Evolutionary conservation across 1,284 basidiomycete species (phyloP), one percentile per base, ranked within the genome.

Genomic region (Ganoderma multipileum): DNA sequence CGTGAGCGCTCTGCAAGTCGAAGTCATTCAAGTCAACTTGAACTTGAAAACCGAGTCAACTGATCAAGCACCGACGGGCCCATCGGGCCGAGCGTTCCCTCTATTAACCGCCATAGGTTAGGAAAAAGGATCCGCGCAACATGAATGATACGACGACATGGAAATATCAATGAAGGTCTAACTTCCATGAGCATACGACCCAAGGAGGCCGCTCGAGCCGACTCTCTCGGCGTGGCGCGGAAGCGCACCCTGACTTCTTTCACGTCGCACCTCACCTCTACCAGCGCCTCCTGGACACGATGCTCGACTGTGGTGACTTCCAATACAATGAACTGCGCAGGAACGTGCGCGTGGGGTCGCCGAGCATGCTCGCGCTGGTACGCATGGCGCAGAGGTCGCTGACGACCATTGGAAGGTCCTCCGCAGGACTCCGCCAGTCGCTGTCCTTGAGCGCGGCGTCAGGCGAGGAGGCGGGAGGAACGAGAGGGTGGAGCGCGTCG

Each of bases 171-270:
- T 16, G 28, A 55, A 55, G 7, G 28, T 4, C 26, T 12, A 54
- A 33, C 28, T 1, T 55, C 23, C 14, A 55, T 30, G 33, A 55
- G 28, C 6, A 20, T 55, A 55, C 52, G 52, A 30, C 2, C 28
- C 16, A 55, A 14, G 14, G n/a, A n/a, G 12, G 0, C 12, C 4
- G 20, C 33, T 58, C 55, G 38, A 60, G 38, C 23, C 23, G 36
- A 42, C 12, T 38, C 58, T 3, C 79, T 75, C 26, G 33, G 33
- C 33, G 79, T 76, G n/a, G 91, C 85, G 64, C 82, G 77, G 76
- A 96, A 95, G 76, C 86, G 90, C 33, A 97, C 87, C 73, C 89
- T 82, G 44, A 96, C 93, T 76, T 96, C 95, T 23, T 89, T 82
- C n/a, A 95, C 85, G 76, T 95, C 94, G 78, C 83, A 90, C 78